These are phyloP conservation scores for Fragaria vesca DNA, from an alignment of 306 rosid species.

Conservation along the genomic window DNA sequence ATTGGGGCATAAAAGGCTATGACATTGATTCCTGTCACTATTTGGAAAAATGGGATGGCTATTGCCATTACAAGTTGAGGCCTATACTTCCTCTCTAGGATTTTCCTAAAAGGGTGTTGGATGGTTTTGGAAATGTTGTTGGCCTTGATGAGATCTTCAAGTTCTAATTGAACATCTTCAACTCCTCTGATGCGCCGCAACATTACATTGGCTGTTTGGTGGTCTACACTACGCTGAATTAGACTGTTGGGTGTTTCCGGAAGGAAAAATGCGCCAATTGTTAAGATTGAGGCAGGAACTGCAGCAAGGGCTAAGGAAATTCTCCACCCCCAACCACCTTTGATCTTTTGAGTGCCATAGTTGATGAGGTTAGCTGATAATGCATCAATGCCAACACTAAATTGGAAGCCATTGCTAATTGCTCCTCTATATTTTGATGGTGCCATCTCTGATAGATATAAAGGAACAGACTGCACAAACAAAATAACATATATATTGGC, in stretches of 20 bases:
- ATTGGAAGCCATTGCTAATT: slow-evolving; percentile 75
- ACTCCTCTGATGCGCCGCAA: slow-evolving; percentile 58
- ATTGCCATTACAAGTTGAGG: slow-evolving; percentile 71
- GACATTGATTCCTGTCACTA: slow-evolving; percentile 65
- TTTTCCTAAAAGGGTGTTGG: slow-evolving; percentile 47
- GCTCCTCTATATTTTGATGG: slow-evolving; percentile 66
- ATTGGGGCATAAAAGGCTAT: slow-evolving; percentile 58
- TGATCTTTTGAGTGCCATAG: slow-evolving; percentile 62
- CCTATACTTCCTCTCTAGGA: slow-evolving; percentile 45
- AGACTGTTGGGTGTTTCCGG: slow-evolving; percentile 85
- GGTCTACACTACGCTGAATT: slow-evolving; percentile 48
- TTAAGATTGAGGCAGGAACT: slow-evolving; percentile 58
- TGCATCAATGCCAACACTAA: slow-evolving; percentile 61
- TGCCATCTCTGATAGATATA: slow-evolving; percentile 86
- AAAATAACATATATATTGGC: background rate
- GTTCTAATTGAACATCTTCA: slow-evolving; percentile 45
- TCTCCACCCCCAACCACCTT: slow-evolving; percentile 71
- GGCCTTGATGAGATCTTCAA: slow-evolving; percentile 55
- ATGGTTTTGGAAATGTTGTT: slow-evolving; percentile 35
- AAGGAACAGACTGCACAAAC: slow-evolving; percentile 59
- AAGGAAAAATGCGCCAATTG: slow-evolving; percentile 69
- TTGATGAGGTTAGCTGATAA: slow-evolving; percentile 64
- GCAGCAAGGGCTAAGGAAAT: slow-evolving; percentile 73
- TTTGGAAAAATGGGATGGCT: slow-evolving; percentile 65
- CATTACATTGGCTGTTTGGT: slow-evolving; percentile 45